Base-by-base conservation (phyloP, 768 basidiomycete species). In the Mycena epipterygia region DNA sequence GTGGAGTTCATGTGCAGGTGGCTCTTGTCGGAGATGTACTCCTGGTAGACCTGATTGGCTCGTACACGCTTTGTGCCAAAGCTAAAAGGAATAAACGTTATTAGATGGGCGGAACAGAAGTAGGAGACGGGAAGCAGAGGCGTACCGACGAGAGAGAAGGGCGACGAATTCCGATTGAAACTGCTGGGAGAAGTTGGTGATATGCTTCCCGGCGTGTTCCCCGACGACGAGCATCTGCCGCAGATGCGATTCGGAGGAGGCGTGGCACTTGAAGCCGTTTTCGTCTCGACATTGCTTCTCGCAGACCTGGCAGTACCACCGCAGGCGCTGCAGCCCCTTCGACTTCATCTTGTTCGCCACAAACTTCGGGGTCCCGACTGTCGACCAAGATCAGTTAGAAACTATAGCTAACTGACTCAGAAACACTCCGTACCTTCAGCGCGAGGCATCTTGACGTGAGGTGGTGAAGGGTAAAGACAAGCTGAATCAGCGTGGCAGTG, bases 241-340 rank as follows among this genome's bases (percentile, higher is more conserved):
- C 39, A 99, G 84, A 82, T 99, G 98, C 1, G 92, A 87, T 80
- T 97, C 96, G 33, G 94, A 95, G 62, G 89, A 88, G 19, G 91
- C 89, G 79, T 98, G 96, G 80, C 95, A 97, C 82, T 98, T 98
- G 89, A 99, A 99, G 21, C 97, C 98, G 81, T 99, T 99, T 85
- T 99, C 98, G 81, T 99, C 95, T 79, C 97, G 87, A 81, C 97
- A 99, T 82, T 99, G 97, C 80, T 99, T 99, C 87, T 98, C 85
- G 89, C 98, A 99, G 74, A 99, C 95, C 87, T 99, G 97, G 78
- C 97, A 99, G 83, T 95, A 99, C 97, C 97, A 99, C 71, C 97
- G 89, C 72, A 99, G 89, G 77, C 96, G 91, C 81, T 98, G 97
- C 56, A 97, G 86, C 75, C 96, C 97, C 79, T 98, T 98, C 67